Evolutionary conservation across 495 filamentous ascomycete species (phyloP), one percentile per base, ranked within the genome.

Genomic region (Hypoxylon fragiforme): DNA sequence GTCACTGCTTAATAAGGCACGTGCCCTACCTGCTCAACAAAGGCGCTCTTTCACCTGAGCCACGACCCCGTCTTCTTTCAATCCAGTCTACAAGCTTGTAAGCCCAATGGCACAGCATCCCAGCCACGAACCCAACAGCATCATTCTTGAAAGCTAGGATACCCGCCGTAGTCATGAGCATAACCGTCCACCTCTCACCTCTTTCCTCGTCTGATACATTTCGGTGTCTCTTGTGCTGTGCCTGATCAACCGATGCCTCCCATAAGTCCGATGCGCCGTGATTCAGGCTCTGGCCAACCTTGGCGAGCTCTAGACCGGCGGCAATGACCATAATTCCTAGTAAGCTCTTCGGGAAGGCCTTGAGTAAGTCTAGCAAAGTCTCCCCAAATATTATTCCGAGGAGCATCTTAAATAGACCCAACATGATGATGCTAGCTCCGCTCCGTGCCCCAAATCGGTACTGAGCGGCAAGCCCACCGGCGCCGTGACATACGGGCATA

Each of bases 401-500:
- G 3, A 85, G 6, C 6, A 96, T 70, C 67, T 97, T 97, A 30
- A 88, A 71, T 0, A 81, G 15, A 0, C 92, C 92, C 1, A 97
- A 78, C 37, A 95, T 65, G 35, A 96, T 83, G 31, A 96, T 79
- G 57, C 86, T 88, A 0, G 89, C 81, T 1, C 92, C 92, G 24
- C 89, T 94, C 9, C 92, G 84, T 4, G 92, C 91, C 2, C 92
- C 92, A 57, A 96, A 97, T 2, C 89, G 83, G 61, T 89, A 88
- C 65, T 96, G 92, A 1, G 85, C 92, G 1, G 92, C 92, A 0
- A 97, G 74, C 0, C 92, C 92, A 1, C 92, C 92, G 9, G 90
- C 90, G 3, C 92, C 92, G 64, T 97, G 92, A 61, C 92, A 97
- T 1, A 95, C 87, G 3, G 92, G 92, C 92, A 97, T 97, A 0